Conservation (phyloP, 148 eudicot species). For the Oxyria digyna region DNA sequence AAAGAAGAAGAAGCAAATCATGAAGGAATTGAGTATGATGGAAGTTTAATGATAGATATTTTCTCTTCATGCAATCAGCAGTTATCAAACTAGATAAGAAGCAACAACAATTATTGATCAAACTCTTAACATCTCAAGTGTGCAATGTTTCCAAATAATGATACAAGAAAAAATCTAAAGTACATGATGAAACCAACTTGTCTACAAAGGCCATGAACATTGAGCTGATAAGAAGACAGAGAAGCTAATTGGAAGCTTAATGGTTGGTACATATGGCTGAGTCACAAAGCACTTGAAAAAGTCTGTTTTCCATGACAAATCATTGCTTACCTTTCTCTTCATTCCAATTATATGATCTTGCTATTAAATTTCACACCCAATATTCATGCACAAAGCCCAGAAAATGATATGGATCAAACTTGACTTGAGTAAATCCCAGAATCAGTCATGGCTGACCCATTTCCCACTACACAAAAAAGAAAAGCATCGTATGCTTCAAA, state of each 20-base stretch:
- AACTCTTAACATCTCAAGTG: background rate
- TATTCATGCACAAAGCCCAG: background rate
- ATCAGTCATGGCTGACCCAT: conserved; percentile 5
- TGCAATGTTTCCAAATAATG: background rate
- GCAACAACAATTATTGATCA: background rate
- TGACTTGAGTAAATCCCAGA: background rate
- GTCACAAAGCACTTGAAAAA: conserved; percentile 4
- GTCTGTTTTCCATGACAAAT: background rate
- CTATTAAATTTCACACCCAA: background rate
- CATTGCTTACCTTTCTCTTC: background rate
- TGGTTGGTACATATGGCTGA: background rate
- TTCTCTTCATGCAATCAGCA: no score
- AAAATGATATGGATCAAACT: background rate
- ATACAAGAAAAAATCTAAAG: background rate
- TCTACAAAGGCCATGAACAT: background rate
- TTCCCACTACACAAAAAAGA: conserved; percentile 1
- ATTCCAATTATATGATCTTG: background rate
- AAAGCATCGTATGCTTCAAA: conserved; percentile 7
- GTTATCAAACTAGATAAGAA: background rate
- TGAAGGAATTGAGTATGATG: no score
- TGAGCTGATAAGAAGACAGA: conserved; percentile 1
- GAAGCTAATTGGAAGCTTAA: background rate
- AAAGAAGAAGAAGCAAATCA: no score
- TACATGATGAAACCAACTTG: background rate
- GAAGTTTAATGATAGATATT: no score